phyloP scores from a whole-genome alignment of 176 grass and related monocot genomes.

The Oropetium thomaeum region DNA sequence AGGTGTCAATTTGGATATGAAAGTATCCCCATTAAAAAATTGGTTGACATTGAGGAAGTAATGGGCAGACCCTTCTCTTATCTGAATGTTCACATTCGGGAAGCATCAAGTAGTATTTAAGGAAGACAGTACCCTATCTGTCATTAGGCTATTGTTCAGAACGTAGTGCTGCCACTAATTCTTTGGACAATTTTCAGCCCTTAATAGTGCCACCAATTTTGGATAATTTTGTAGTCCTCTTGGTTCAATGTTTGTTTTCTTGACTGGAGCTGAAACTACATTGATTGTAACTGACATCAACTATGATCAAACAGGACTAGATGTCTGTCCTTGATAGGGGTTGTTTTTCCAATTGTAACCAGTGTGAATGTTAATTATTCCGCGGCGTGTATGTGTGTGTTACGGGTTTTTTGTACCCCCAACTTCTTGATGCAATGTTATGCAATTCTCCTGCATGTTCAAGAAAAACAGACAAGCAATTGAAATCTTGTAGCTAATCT shows the following conservation, averaged over 20 bases:
- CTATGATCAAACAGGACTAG: neutral
- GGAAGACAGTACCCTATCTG: neutral
- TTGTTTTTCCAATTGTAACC: too few species aligned
- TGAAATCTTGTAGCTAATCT: too few species aligned
- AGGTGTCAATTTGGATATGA: neutral
- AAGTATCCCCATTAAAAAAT: neutral
- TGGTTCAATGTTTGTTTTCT: conserved; percentile 11
- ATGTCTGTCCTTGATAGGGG: too few species aligned
- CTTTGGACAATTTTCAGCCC: neutral
- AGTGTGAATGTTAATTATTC: too few species aligned
- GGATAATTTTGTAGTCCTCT: neutral
- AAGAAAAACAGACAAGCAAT: too few species aligned
- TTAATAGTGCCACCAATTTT: neutral
- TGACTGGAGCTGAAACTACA: neutral
- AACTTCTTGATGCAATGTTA: too few species aligned
- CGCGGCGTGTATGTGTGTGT: too few species aligned
- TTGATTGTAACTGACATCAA: neutral
- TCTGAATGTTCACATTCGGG: neutral
- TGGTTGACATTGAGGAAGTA: neutral
- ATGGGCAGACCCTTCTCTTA: neutral
- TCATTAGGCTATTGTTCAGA: neutral
- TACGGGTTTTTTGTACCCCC: too few species aligned
- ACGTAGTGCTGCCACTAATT: neutral
- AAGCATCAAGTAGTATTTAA: neutral
- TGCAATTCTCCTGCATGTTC: too few species aligned